phyloP scores from a whole-genome alignment of 306 rosid species.

The Inga laurina region DNA sequence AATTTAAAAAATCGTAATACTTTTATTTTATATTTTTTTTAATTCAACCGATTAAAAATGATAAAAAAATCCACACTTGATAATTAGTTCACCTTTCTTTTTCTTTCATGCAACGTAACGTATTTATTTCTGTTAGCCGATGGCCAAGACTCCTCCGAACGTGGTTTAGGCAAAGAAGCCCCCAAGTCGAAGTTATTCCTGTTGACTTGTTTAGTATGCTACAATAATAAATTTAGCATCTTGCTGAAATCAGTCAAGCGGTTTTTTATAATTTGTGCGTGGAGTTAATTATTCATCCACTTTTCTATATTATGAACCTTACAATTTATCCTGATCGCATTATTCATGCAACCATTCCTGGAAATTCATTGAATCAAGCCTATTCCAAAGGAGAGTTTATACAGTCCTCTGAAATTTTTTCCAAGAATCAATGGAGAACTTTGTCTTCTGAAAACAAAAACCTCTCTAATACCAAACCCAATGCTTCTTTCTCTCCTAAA shows the following conservation, averaged over 20 bases:
- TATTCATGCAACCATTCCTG: slow-evolving; percentile 35
- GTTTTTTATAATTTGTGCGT: slow-evolving; percentile 24
- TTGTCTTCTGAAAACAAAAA: slow-evolving; percentile 27
- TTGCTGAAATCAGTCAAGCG: slow-evolving; percentile 40
- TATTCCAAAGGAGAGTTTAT: slow-evolving; percentile 30
- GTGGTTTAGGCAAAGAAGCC: slow-evolving; percentile 22
- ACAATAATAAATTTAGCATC: slow-evolving; percentile 36
- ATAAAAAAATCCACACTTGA: background rate
- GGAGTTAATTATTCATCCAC: slow-evolving; percentile 30
- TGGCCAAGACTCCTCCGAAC: background rate
- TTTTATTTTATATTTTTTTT: too few relatives aligned
- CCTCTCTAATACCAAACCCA: slow-evolving; percentile 27
- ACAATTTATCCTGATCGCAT: slow-evolving; percentile 16
- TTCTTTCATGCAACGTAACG: background rate
- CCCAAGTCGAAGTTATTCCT: background rate
- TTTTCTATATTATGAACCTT: slow-evolving; percentile 31
- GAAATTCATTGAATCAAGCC: slow-evolving; percentile 23
- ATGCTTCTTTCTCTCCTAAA: slow-evolving; percentile 34
- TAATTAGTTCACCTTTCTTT: background rate
- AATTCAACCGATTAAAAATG: too few relatives aligned
- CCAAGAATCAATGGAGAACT: slow-evolving; percentile 22
- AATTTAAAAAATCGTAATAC: too few relatives aligned
- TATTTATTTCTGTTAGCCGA: background rate
- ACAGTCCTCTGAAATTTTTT: slow-evolving; percentile 11
- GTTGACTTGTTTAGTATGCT: slow-evolving; percentile 14